phyloP scores from a whole-genome alignment of 2,329 filamentous ascomycete genomes.

The Stachybotrys chartarum region DNA sequence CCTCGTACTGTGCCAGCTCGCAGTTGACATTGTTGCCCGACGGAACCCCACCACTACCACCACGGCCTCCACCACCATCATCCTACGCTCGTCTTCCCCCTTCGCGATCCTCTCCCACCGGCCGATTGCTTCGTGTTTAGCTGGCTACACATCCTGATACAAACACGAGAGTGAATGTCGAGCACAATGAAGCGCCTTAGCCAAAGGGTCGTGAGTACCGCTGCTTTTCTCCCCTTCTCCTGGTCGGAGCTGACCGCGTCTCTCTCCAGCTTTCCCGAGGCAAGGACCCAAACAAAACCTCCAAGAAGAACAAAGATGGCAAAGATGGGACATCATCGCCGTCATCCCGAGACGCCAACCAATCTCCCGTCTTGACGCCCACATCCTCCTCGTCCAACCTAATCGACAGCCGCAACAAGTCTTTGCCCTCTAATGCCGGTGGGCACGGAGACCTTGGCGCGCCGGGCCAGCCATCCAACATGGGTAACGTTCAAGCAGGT shows the following conservation, averaged over 20 bases:
- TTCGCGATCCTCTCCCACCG: slow-evolving; percentile 11
- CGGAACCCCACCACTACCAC: slow-evolving; percentile 8
- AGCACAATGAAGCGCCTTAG: slow-evolving; percentile 92
- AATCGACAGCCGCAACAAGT: slow-evolving; percentile 80
- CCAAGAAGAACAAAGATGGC: slow-evolving; percentile 65
- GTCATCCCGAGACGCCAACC: slow-evolving; percentile 50
- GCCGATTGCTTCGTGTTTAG: slow-evolving; percentile 1
- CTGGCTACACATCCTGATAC: neutral
- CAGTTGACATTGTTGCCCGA: slow-evolving; percentile 24
- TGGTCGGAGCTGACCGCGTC: slow-evolving; percentile 3
- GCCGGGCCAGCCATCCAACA: slow-evolving; percentile 31
- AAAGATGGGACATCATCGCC: slow-evolving; percentile 78
- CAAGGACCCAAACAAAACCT: slow-evolving; percentile 76
- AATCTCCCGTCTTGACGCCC: slow-evolving; percentile 65
- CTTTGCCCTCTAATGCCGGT: slow-evolving; percentile 52
- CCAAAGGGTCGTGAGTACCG: slow-evolving; percentile 62
- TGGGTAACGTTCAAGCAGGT: slow-evolving; percentile 27
- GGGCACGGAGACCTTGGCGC: slow-evolving; percentile 34
- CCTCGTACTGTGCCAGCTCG: slow-evolving; percentile 12
- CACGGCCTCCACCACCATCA: slow-evolving; percentile 1
- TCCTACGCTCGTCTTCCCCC: neutral
- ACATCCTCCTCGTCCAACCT: slow-evolving; percentile 85
- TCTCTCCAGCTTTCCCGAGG: slow-evolving; percentile 67
- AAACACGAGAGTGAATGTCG: neutral
- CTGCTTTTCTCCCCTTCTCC: slow-evolving; percentile 1